Evolutionary conservation across 163 green algal species (phyloP), one percentile per base, ranked within the genome.

Genomic region (Scenedesmus sp.): DNA sequence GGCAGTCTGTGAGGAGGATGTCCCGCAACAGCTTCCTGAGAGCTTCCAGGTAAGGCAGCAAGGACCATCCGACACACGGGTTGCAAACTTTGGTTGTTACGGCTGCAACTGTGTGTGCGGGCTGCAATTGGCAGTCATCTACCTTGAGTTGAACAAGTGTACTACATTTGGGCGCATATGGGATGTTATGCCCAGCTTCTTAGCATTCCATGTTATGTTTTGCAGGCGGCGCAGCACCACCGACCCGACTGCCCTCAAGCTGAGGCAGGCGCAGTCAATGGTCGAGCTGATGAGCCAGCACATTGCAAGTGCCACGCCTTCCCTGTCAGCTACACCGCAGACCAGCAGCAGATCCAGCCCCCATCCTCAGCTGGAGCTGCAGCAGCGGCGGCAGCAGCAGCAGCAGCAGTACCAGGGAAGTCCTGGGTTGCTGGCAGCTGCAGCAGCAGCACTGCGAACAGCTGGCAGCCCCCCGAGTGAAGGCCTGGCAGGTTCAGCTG

Each of bases 221-320:
- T 86, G 55, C 73, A 91, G 87, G 74, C 70, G 87, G 16, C 20
- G 23, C 23, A 86, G 67, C 56, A 57, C 76, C 2, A 70, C 57
- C 6, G 87, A 91, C 54, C 87, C 87, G 13, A 64, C 20, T 46
- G 74, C 73, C 56, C 57, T 86, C 20, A 70, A 56, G 70, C 87
- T 91, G n/a, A 15, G 57, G n/a, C 55, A 91, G 59, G 87, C 87
- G 10, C 87, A 91, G 52, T 59, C 84, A 7, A 56, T 91, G 87
- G 87, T 73, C 10, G 60, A 89, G n/a, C 54, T 59, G 76, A 57
- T 84, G 67, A 59, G 62, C 62, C 84, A 89, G 26, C 60, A 89
- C 20, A 26, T 81, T 12, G 82, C 3, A 7, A 59, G 76, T 46
- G 23, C 6, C 20, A 13, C 34, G 76, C 34, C 76, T 26, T n/a